Evolutionary conservation across 169 alveolate species (phyloP), one percentile per base, ranked within the genome.

Genomic region (Babesia ovis): DNA sequence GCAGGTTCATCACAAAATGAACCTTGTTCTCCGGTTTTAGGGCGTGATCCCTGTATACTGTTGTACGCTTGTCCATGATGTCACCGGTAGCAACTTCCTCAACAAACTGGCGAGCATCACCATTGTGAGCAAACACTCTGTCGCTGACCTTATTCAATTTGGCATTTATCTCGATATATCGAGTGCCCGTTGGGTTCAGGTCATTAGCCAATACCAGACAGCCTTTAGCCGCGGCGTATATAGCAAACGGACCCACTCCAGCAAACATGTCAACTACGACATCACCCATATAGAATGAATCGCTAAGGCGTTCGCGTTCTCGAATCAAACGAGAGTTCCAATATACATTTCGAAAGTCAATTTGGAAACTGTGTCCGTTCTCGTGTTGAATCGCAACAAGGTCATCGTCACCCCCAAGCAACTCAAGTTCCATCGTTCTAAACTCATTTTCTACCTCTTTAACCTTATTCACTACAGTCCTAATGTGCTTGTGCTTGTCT

Each of bases 191-290:
- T 16, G 96, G 96, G 77, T 94, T 94, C 68, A 92, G 90, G 72
- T 94, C 97, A 75, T 94, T 94, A 0, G 96, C 95, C 60, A 90
- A 85, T 37, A 93, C 95, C 39, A 80, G 62, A 20, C 94, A 90
- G 18, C 95, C 95, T 79, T 86, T 91, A 70, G 88, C 86, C 20
- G 95, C 94, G 16, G 93, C 91, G 35, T 85, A 89, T 73, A 94
- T 64, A 32, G 95, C 93, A 68, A 94, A 87, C 20, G 95, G 95
- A 3, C 97, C 97, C 3, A 91, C 96, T 0, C 97, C 97, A 9
- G 94, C 94, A 77, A 94, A 94, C 45, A 92, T 85, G 48, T 94
- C 97, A 60, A 90, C 91, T 68, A 74, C 25, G 0, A 74, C 72
- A 20, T 80, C 79, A 22, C 61, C 83, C 50, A 46, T 31, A 23